Evolutionary conservation across 352 stramenopile genomes (phyloP), one percentile per base, ranked within the genome.

Genomic region (Globisporangium splendens): DNA sequence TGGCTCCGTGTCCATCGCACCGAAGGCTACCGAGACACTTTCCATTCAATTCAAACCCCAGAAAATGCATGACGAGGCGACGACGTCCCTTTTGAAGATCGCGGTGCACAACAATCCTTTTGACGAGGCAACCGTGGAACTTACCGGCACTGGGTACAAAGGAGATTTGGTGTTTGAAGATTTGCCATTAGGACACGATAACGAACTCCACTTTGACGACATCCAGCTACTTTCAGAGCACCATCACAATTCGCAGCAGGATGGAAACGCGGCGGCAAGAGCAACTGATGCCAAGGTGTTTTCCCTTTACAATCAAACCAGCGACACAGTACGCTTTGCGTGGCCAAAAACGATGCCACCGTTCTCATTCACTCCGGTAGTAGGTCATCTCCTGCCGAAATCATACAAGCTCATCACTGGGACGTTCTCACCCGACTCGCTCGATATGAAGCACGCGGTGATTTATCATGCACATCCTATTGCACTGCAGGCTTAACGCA

Each of bases 41-140:
- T 41, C 63, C 1, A 57, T 97, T 20, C 72, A 91, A 24, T 98
- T 98, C 56, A 87, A 88, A 48, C 91, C 92, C 0, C 70, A 85
- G 43, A 91, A 88, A 57, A 63, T 54, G 28, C 87, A 96, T 22
- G 82, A 92, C 0, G 79, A 94, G 18, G 62, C 67, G 22, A 70
- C 71, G 22, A 61, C 31, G 1, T 75, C 72, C 0, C 50, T 71
- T 21, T 64, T 98, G 14, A 91, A 91, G 61, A 79, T 98, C 20
- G 89, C 74, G 0, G 89, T 98, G 1, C 77, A 97, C 54, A 94
- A 97, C 63, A 98, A 98, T 39, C 70, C 73, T 15, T 98, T 96
- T 57, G 92, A 96, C 55, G 83, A 95, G 14, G 93, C 87, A 3
- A 75, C 61, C 8, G 66, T 97, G 31, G 80, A 76, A 46, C 57